Base-by-base conservation (phyloP, 352 stramenopile species). In the Phytophthora pini region DNA sequence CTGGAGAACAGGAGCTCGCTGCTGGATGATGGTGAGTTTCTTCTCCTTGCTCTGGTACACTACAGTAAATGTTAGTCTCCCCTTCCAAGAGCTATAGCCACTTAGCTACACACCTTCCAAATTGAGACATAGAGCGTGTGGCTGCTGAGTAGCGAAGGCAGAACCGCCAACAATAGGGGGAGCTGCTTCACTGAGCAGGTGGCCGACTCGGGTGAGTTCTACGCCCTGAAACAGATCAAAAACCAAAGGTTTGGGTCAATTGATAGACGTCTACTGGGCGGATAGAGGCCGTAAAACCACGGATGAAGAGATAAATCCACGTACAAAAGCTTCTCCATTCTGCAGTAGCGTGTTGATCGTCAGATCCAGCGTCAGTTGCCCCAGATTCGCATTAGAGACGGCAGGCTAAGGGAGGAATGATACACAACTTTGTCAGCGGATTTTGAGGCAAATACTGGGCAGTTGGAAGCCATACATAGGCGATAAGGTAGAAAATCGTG, bases 341-440 rank as follows among this genome's bases (percentile, higher is more conserved):
- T 77, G 70, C 17, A 94, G 72, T 40, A 92, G 63, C 60, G 84
- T 91, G 65, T 92, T 95, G 66, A 92, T 65, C 34, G 90, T 31
- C 29, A 93, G 73, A 65, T 93, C 87, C n/a, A 93, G 60, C 20
- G 81, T 81, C 57, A 95, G 61, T 65, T 95, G 87, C 20, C 87
- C 87, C 32, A 95, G 55, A 61, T 95, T 95, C n/a, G 82, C 87
- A 56, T 81, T 90, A 5, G 87, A 95, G 43, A 95, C 73, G 13
- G 77, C 79, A 5, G 87, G 87, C 87, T 95, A 26, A 22, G 17
- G 32, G n/a, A 52, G 27, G 4, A 36, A 70, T 40, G 53, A 66
- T 63, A 65, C 46, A 62, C 20, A 54, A 41, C 12, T 61, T 40
- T 39, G 53, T 70, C 17, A 70, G 53, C 24, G 9, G 11, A 64